A percentile compares a stretch with the other conserved stretches of the same genome.
Conservation (phyloP, 768 basidiomycete genomes). For the Flagelloscypha sp. region DNA sequence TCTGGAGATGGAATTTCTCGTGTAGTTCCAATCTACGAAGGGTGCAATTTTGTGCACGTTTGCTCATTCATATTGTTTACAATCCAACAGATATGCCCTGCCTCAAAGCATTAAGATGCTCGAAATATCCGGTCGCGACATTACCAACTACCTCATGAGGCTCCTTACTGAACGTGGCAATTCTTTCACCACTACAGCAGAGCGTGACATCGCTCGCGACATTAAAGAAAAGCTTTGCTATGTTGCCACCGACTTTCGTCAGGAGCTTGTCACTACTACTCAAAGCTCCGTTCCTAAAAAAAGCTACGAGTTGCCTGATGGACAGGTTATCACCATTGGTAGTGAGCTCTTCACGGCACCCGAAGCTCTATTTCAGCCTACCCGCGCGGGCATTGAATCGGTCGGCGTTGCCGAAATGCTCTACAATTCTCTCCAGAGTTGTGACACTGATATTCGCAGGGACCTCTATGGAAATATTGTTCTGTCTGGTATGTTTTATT, state of each 20-base stretch:
- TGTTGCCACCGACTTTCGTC: constrained; percentile 90
- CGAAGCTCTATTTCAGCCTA: constrained; percentile 52
- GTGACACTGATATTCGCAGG: constrained; percentile 81
- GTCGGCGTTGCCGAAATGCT: constrained; percentile 68
- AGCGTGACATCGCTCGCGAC: constrained; percentile 61
- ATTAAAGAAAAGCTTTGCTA: constrained; percentile 86
- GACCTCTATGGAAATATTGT: constrained; percentile 77
- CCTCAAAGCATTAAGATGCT: constrained; percentile 91
- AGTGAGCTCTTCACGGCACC: constrained; percentile 67
- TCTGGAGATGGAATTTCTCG: constrained; percentile 96
- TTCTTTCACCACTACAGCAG: constrained; percentile 60
- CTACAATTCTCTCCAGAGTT: constrained; percentile 56
- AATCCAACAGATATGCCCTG: constrained; percentile 50
- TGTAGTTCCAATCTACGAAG: constrained; percentile 96
- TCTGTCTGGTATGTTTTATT: constrained; percentile 66
- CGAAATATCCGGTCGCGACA: constrained; percentile 87
- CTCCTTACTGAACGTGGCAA: constrained; percentile 57
- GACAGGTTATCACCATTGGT: constrained; percentile 65
- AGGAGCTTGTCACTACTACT: constrained; percentile 86
- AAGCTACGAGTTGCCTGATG: constrained; percentile 82
- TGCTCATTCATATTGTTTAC: not conserved
- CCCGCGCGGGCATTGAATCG: constrained; percentile 63
- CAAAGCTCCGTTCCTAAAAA: constrained; percentile 87
- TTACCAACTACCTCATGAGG: constrained; percentile 70
- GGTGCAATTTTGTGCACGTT: no score